phyloP scores from a whole-genome alignment of 768 basidiomycete genomes.

The Trametes elegans region DNA sequence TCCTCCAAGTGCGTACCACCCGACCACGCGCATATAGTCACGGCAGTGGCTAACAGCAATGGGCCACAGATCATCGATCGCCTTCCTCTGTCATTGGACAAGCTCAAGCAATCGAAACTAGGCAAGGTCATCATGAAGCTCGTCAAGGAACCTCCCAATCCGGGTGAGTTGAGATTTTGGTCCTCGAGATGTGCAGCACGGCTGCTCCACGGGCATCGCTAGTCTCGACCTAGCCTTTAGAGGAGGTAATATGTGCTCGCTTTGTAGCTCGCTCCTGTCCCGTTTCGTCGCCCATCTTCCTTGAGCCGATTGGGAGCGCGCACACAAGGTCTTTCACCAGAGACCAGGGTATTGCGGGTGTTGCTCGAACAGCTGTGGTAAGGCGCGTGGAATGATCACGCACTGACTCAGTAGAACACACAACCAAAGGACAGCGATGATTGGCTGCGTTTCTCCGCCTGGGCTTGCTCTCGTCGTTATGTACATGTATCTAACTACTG shows the following conservation, averaged over 20 bases:
- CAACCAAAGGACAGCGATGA: no score
- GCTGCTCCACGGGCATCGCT: not conserved
- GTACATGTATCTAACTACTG: constrained; percentile 67
- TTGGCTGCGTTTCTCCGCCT: constrained; percentile 4
- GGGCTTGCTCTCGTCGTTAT: constrained; percentile 2
- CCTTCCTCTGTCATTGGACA: constrained; percentile 69
- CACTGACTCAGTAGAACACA: constrained; percentile 5
- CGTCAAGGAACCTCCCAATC: constrained; percentile 68
- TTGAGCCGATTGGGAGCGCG: no score
- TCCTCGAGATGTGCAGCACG: not conserved
- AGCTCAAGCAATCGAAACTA: constrained; percentile 67
- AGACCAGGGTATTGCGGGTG: no score
- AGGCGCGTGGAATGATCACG: not conserved
- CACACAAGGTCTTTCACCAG: no score
- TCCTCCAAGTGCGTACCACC: constrained; percentile 69
- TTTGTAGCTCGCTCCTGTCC: no score
- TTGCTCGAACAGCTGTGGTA: not conserved
- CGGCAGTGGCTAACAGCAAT: not conserved
- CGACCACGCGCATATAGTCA: constrained; percentile 5
- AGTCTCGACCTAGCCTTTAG: no score
- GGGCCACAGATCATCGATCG: constrained; percentile 73
- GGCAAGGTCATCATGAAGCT: constrained; percentile 79
- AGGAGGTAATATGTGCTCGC: no score
- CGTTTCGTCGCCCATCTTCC: no score
- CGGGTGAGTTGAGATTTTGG: constrained; percentile 61